Base-by-base conservation (phyloP, 1,139 yeast species). In the Candida tetrigidarum region DNA sequence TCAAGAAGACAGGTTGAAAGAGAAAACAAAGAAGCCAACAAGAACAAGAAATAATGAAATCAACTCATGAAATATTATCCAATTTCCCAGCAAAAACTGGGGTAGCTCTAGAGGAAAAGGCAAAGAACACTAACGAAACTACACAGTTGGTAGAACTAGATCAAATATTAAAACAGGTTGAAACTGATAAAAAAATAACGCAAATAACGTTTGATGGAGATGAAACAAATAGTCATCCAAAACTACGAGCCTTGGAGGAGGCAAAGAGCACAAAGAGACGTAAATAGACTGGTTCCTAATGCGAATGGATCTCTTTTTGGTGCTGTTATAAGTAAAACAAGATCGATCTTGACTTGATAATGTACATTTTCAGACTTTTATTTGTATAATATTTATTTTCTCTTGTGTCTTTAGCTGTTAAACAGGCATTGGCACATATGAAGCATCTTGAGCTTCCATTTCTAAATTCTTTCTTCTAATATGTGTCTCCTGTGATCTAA, bases 1-100 rank as follows among this genome's bases (percentile, higher is more conserved):
- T 84, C 95, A n/a, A 83, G 97, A 72, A 81, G 96, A 66, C 82
- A 87, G 59, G 54, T 88, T 12, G 96, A 87, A 60, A 85, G 78
- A 63, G 64, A 63, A 20, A 75, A 71, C 49, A 78, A 76, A 60
- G 62, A 55, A 19, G 53, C 50, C 19, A 55, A 50, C 18, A 58
- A 61, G 47, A 53, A 51, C 11, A 42, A 50, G 39, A 43, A 37
- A 41, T 32, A 20, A 32, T 45, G 54, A 52, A 39, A 39, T 42
- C 47, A 29, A 27, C 50, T 5, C 22, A 43, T 12, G 55, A 56
- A 8, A 50, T 57, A 14, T 45, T 59, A 26, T 44, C 52, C 10
- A 46, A 46, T 33, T 57, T 56, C 33, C 61, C 56, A 43, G 22
- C 34, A 15, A 38, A 27, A 23, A 23, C 29, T 10, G 39, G 27